These are phyloP conservation scores for Aureobasidium sp. DNA, from an alignment of 2,329 filamentous ascomycete genomes.

Conservation along the genomic window DNA sequence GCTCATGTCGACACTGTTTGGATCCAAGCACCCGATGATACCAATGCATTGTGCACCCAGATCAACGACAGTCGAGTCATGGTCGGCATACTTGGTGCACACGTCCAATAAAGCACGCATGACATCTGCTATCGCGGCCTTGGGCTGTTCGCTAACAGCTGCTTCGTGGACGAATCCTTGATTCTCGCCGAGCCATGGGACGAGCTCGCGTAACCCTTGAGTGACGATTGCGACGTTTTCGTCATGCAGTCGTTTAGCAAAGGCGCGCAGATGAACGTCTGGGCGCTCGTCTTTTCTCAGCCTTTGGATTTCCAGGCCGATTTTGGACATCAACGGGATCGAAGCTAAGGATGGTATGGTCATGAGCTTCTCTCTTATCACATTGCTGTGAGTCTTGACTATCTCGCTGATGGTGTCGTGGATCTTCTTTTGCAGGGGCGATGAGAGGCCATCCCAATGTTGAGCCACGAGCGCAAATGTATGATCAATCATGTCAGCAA, in stretches of 20 bases:
- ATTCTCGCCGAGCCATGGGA: slow-evolving; percentile 62
- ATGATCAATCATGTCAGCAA: slow-evolving; percentile 74
- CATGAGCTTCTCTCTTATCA: slow-evolving; percentile 61
- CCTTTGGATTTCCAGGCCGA: slow-evolving; percentile 58
- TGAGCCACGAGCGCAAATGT: slow-evolving; percentile 81
- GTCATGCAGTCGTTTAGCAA: slow-evolving; percentile 66
- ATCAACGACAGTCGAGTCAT: slow-evolving; percentile 58
- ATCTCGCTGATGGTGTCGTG: slow-evolving; percentile 58
- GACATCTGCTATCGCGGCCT: slow-evolving; percentile 63
- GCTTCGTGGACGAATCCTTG: slow-evolving; percentile 75
- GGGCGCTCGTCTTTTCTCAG: slow-evolving; percentile 61
- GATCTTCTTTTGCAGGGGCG: slow-evolving; percentile 52
- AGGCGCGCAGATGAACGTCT: slow-evolving; percentile 61
- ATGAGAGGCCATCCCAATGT: slow-evolving; percentile 66
- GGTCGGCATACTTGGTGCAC: slow-evolving; percentile 68
- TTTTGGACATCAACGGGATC: slow-evolving; percentile 61
- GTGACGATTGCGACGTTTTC: slow-evolving; percentile 82
- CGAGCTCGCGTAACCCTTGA: slow-evolving; percentile 72
- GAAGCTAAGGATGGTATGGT: slow-evolving; percentile 71
- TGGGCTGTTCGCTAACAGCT: slow-evolving; percentile 75
- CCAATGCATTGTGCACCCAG: slow-evolving; percentile 79
- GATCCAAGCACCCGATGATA: slow-evolving; percentile 82
- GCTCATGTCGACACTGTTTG: slow-evolving; percentile 76
- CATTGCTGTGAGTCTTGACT: slow-evolving; percentile 52
- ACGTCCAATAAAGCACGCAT: slow-evolving; percentile 78